Evolutionary conservation across 2,329 filamentous ascomycete species (phyloP).

Genomic region (Fusarium sororula): DNA sequence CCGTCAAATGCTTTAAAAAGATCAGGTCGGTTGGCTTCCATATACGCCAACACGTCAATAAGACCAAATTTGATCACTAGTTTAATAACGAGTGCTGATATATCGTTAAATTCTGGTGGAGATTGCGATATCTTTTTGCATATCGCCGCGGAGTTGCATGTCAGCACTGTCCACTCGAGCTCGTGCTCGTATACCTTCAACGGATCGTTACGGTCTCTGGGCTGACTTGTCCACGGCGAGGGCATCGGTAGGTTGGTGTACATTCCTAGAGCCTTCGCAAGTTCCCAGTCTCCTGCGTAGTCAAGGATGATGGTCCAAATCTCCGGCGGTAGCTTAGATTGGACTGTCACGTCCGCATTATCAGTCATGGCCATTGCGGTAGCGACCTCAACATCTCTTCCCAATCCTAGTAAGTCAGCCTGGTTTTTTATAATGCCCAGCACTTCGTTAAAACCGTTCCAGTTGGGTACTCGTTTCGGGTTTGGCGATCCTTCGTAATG

Average conservation of each 20-base stretch:
- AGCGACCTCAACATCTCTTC: conserved; percentile 72
- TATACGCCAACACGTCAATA: conserved; percentile 77
- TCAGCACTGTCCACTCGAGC: conserved; percentile 86
- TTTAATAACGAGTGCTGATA: conserved; percentile 85
- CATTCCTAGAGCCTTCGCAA: conserved; percentile 81
- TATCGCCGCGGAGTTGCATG: conserved; percentile 74
- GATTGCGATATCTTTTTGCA: conserved; percentile 78
- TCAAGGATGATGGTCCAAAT: conserved; percentile 91
- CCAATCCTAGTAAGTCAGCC: conserved; percentile 77
- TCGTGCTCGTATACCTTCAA: conserved; percentile 78
- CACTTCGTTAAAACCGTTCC: conserved; percentile 76
- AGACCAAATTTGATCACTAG: conserved; percentile 92
- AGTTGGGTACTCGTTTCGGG: conserved; percentile 64
- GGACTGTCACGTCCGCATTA: conserved; percentile 46
- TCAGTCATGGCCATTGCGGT: conserved; percentile 51
- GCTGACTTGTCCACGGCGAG: conserved; percentile 70
- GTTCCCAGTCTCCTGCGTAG: conserved; percentile 87
- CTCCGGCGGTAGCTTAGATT: conserved; percentile 76
- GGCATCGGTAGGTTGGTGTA: conserved; percentile 82
- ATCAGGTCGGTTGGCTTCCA: conserved; percentile 69
- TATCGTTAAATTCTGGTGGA: conserved; percentile 72
- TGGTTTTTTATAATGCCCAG: conserved; percentile 80
- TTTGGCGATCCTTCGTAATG: conserved; percentile 68
- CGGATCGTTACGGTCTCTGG: conserved; percentile 69
- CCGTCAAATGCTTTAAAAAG: conserved; percentile 89